phyloP scores from a whole-genome alignment of 2,329 filamentous ascomycete genomes.

The Curvularia sp. region DNA sequence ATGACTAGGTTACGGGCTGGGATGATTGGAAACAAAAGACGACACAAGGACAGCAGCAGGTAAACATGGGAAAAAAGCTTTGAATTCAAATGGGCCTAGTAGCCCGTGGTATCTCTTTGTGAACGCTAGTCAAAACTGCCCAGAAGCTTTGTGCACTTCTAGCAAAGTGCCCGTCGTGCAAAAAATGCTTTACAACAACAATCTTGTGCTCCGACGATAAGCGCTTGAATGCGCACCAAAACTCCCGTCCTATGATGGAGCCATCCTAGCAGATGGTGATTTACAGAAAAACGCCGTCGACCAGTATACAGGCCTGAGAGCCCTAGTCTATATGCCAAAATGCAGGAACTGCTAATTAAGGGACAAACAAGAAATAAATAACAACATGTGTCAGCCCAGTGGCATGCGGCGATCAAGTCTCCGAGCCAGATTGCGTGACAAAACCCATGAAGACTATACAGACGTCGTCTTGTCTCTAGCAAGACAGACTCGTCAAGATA shows the following conservation, averaged over 20 bases:
- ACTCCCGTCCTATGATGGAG: conserved; percentile 31
- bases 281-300: conserved; percentile 39
- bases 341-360: conserved; percentile 45
- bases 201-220: conserved; percentile 22
- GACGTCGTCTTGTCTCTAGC: conserved; percentile 34
- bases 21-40: background rate
- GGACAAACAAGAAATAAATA: conserved; percentile 29
- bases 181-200: conserved; percentile 25
- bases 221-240: conserved; percentile 25
- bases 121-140: conserved; percentile 28
- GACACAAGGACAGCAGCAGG: conserved; percentile 15
- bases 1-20: background rate
- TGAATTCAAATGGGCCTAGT: conserved; percentile 30
- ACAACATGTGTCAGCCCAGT: conserved; percentile 4
- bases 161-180: conserved; percentile 40
- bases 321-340: conserved; percentile 40
- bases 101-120: conserved; percentile 39
- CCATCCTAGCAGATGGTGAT: conserved; percentile 30
- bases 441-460: conserved; percentile 27
- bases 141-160: conserved; percentile 38
- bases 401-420: conserved; percentile 4
- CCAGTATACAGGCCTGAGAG: conserved; percentile 34
- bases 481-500: conserved; percentile 30
- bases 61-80: conserved; percentile 22
- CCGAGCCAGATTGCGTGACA: background rate